Evolutionary conservation across 2,329 filamentous ascomycete species (phyloP), one percentile per base, ranked within the genome.

Genomic region (Metarhizium rileyi): DNA sequence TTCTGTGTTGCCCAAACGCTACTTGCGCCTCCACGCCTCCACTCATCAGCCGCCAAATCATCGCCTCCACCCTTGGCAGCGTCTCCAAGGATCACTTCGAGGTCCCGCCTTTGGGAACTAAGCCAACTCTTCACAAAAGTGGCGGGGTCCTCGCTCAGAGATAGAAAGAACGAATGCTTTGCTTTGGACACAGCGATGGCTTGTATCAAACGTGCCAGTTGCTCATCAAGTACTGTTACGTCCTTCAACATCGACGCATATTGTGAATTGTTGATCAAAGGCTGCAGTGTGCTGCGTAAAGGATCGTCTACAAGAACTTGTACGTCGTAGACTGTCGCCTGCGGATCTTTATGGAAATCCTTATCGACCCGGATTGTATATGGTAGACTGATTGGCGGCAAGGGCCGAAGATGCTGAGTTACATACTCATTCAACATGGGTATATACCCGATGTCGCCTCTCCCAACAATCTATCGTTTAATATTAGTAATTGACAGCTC

Each of bases 321-420:
- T 44, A 98, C 77, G 66, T 97, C 91, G 71, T 96, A 96, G 58
- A 97, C 75, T 5, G 90, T 96, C 1, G 88, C 83, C 47, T 80
- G 74, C 4, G 88, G 84, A 50, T 82, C 71, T 57, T 81, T 82
- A 62, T 91, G 84, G 61, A 90, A 91, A 8, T 84, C 81, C 60
- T 88, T 77, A 65, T 98, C 93, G 38, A 96, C 86, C 52, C 91
- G 88, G 63, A 98, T 93, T 8, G 90, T 98, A 71, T 96, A 98
- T 22, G 83, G 77, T 30, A 98, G 78, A 60, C 86, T 83, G 61
- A 96, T 78, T 0, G 93, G 90, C 5, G 87, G 82, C 1, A 96
- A 77, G 3, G 88, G 81, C 27, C 77, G 81, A 50, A 96, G 80
- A 66, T 97, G 90, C 9, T 78, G 77, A 47, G 84, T 80, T 53